phyloP scores from a whole-genome alignment of 768 basidiomycete species.

The Lentinula raphanica region DNA sequence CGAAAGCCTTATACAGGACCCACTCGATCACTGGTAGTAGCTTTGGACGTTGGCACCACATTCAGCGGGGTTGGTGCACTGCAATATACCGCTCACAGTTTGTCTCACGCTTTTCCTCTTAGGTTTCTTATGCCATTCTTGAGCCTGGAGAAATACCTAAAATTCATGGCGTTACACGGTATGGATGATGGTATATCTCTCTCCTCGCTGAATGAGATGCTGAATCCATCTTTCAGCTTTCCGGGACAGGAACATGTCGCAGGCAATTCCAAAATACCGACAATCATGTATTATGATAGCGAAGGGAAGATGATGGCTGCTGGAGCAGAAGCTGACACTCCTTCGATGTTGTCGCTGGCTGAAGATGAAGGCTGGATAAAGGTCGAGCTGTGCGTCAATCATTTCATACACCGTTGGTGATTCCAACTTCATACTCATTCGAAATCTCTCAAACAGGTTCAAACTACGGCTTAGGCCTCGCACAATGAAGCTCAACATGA shows the following conservation, averaged over 20 bases:
- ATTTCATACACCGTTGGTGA: neutral
- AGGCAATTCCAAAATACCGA: constrained; percentile 80
- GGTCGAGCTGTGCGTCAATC: constrained; percentile 57
- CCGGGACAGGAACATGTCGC: constrained; percentile 84
- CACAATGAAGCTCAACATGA: constrained; percentile 78
- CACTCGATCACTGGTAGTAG: constrained; percentile 63
- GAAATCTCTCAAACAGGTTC: constrained; percentile 41
- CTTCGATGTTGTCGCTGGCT: constrained; percentile 52
- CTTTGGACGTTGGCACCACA: constrained; percentile 79
- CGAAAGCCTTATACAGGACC: constrained; percentile 70
- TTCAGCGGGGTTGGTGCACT: constrained; percentile 59
- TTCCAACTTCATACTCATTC: neutral
- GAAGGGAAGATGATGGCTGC: constrained; percentile 63
- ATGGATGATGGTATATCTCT: too few relatives aligned
- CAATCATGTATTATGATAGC: constrained; percentile 69
- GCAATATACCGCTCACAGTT: constrained; percentile 1
- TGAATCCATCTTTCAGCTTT: constrained; percentile 42
- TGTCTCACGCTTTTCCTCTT: constrained; percentile 6
- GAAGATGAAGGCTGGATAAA: constrained; percentile 78
- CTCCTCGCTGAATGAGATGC: constrained; percentile 3
- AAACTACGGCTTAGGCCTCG: constrained; percentile 75
- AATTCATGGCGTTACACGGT: constrained; percentile 79
- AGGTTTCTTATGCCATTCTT: constrained; percentile 76
- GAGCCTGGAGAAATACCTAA: constrained; percentile 79
- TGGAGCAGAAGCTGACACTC: constrained; percentile 72